Base-by-base conservation (phyloP, 192 early-diverging fungal species). In the Rhizophagus clarus region DNA sequence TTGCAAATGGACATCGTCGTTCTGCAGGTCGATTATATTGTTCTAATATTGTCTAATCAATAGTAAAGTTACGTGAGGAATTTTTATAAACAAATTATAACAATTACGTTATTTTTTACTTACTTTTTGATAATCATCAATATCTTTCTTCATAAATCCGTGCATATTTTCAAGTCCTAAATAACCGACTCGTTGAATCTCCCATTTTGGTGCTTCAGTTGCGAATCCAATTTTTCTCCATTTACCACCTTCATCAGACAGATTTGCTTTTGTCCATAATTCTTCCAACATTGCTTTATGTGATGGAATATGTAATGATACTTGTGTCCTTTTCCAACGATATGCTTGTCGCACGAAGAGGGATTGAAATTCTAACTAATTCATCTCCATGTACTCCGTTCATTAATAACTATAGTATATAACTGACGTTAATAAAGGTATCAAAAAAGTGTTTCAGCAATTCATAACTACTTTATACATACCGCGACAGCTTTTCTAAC, bases 161-260 rank as follows among this genome's bases (percentile, higher is more conserved):
- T 88, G 82, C 84, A 93, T 89, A 40, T 85, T 85, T 68, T 94
- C 89, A 2, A 94, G 73, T 4, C 92, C 93, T 51, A 94, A 84
- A 37, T 90, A 74, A 20, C 93, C 93, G 12, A 88, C 88, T 14
- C 92, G 81, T 24, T 83, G 72, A 64, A 94, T 84, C 72, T 94
- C 92, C 45, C 89, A 82, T 69, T 85, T 83, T 51, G 91, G 93
- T 15, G 75, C 82, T 51, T 90, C 90, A 1, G 85, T 88, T 56
- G 85, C 80, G 86, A 94, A 94, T 24, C 93, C 93, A 31, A 94
- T 81, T 74, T 84, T 84, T 71, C 83, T 83, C 91, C 93, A 94
- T 79, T 90, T 90, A 0, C 76, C 77, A 61, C 86, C 85, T n/a
- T 83, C 74, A 22, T 85, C 79, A 7, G 85, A 74, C 40, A 87